A percentile compares a stretch with the other conserved stretches of the same genome.
Evolutionary conservation across 1,284 basidiomycete species (phyloP).

Genomic region (Wolfiporia cocos): DNA sequence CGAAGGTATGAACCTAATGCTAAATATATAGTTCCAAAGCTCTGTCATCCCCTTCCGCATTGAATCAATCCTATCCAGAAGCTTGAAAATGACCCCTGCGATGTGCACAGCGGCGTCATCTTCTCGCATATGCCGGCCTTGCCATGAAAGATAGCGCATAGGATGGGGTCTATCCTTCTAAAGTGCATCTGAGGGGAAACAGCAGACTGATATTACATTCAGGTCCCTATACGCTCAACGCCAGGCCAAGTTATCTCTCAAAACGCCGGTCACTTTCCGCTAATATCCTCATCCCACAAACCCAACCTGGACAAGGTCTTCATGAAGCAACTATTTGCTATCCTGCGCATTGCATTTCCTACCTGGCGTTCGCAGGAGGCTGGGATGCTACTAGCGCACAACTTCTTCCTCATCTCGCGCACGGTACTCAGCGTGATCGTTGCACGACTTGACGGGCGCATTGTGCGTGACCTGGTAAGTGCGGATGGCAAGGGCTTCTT

Average conservation of each 20-base stretch:
- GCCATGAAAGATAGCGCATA: not conserved
- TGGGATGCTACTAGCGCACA: conserved; percentile 75
- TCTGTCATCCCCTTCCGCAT: not conserved
- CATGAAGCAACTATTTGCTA: conserved; percentile 72
- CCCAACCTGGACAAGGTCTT: conserved; percentile 78
- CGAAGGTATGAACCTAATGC: conserved; percentile 33
- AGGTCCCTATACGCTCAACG: conserved; percentile 36
- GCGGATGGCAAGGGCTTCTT: conserved; percentile 85
- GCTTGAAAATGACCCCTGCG: not conserved
- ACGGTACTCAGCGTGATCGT: conserved; percentile 87
- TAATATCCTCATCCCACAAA: conserved; percentile 42
- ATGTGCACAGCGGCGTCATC: not conserved
- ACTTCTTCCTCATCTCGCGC: conserved; percentile 81
- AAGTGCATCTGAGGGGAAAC: too few relatives aligned
- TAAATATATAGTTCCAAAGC: not conserved
- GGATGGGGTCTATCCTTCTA: not conserved
- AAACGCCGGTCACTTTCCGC: conserved; percentile 51
- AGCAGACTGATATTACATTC: not conserved
- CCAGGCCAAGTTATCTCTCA: conserved; percentile 35
- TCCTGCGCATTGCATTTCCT: conserved; percentile 75
- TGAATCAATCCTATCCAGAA: not conserved
- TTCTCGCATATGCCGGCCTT: not conserved
- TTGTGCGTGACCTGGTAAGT: conserved; percentile 86
- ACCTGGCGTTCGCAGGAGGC: conserved; percentile 72
- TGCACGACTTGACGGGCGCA: conserved; percentile 84